Evolutionary conservation across 371 early-diverging fungal genomes (phyloP).

Genomic region (Entomophthora muscae): DNA sequence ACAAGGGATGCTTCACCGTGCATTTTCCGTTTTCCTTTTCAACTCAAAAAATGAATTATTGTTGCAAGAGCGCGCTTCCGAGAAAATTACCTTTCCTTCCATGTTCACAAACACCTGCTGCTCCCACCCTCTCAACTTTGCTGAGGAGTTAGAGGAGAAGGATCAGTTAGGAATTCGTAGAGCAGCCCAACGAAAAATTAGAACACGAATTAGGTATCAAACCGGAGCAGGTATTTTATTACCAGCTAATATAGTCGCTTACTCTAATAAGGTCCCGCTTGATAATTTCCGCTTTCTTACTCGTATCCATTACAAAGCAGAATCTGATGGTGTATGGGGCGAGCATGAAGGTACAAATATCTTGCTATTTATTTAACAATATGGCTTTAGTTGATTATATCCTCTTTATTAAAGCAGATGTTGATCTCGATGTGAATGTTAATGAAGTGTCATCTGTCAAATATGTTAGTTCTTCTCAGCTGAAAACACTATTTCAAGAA

Average conservation of each 20-base stretch:
- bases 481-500: slow-evolving; percentile 42
- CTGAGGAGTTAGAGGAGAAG: slow-evolving; percentile 62
- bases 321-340: slow-evolving; percentile 90
- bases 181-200: slow-evolving; percentile 81
- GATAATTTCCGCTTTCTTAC: slow-evolving; percentile 77
- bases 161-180: slow-evolving; percentile 57
- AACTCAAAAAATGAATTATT: slow-evolving; percentile 54
- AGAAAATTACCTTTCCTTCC: slow-evolving; percentile 95
- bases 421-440: slow-evolving; percentile 39
- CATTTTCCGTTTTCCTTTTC: slow-evolving; percentile 93
- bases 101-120: slow-evolving; percentile 96
- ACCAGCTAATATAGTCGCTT: background rate
- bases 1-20: slow-evolving; percentile 81
- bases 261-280: slow-evolving; percentile 29
- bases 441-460: slow-evolving; percentile 65
- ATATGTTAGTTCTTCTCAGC: slow-evolving; percentile 61
- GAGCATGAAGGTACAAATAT: slow-evolving; percentile 72
- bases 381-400: slow-evolving; percentile 62
- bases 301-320: slow-evolving; percentile 85
- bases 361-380: background rate
- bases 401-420: slow-evolving; percentile 53
- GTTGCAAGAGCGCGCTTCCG: slow-evolving; percentile 81
- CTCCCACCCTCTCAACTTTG: slow-evolving; percentile 77
- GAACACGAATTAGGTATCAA: slow-evolving; percentile 90
- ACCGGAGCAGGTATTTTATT: slow-evolving; percentile 24